Conservation (phyloP, 768 basidiomycete genomes). For the Tricholomella constricta region DNA sequence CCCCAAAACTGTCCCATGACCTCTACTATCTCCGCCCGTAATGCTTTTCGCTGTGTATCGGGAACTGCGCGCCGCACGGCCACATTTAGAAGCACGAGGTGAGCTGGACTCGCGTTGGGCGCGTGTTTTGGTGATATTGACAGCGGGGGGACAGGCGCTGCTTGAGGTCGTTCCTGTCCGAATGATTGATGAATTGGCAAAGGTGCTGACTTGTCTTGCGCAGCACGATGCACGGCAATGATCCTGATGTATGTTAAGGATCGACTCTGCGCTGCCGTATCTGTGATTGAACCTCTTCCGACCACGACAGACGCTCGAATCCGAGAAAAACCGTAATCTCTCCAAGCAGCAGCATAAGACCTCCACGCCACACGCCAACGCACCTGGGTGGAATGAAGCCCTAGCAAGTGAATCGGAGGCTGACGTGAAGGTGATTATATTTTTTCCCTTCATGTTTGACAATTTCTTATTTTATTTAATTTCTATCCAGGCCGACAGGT, state of each 20-base stretch:
- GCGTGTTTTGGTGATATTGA: background rate
- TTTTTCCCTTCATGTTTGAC: background rate
- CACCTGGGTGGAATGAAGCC: constrained; percentile 74
- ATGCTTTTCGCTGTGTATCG: constrained; percentile 5
- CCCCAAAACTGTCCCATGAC: constrained; percentile 10
- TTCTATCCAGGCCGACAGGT: constrained; percentile 42
- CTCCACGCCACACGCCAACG: constrained; percentile 50
- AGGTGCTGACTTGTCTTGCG: constrained; percentile 13
- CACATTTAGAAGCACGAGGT: constrained; percentile 26
- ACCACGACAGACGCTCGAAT: constrained; percentile 44
- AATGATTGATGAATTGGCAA: background rate
- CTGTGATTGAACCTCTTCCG: background rate
- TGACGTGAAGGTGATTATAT: constrained; percentile 50
- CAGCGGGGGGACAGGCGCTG: constrained; percentile 16
- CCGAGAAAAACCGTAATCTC: constrained; percentile 55
- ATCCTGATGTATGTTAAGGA: constrained; percentile 44
- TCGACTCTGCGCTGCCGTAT: background rate
- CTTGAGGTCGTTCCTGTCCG: constrained; percentile 22
- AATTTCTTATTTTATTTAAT: background rate
- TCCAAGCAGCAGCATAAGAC: constrained; percentile 44
- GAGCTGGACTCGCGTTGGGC: constrained; percentile 1
- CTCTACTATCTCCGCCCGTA: constrained; percentile 3
- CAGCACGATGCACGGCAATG: constrained; percentile 63
- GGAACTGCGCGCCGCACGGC: constrained; percentile 3
- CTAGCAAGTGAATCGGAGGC: constrained; percentile 70